Conservation (phyloP, 305 asterid species). For the Solanum aculeatissimum region DNA sequence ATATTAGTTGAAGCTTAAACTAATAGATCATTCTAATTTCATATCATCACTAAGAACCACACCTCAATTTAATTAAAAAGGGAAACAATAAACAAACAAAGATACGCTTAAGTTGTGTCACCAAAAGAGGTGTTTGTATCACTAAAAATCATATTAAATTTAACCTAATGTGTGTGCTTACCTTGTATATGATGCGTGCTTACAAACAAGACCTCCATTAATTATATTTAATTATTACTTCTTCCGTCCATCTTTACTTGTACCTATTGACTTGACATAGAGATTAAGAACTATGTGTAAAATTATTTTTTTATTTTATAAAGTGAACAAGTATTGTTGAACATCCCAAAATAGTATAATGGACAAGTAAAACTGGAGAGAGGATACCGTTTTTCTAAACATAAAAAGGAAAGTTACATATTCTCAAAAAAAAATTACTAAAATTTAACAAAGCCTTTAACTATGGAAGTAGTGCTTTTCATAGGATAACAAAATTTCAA, state of each 20-base stretch:
- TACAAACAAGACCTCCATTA: background rate
- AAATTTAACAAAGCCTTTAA: background rate
- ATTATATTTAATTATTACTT: background rate
- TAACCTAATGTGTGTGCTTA: background rate
- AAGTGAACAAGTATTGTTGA: too few relatives aligned
- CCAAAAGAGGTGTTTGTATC: background rate
- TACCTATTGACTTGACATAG: too few relatives aligned
- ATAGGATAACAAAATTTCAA: slow-evolving; percentile 1
- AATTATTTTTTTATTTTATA: too few relatives aligned
- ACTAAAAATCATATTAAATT: background rate
- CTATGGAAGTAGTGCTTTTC: slow-evolving; percentile 1
- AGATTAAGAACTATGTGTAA: too few relatives aligned
- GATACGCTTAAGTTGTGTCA: background rate
- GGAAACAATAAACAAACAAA: background rate
- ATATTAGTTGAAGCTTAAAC: background rate
- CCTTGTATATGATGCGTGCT: slow-evolving; percentile 1
- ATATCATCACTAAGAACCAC: background rate
- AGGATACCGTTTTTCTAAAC: background rate
- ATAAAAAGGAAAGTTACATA: background rate
- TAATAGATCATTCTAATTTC: background rate
- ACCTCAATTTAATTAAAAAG: background rate
- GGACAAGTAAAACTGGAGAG: too few relatives aligned
- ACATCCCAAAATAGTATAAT: too few relatives aligned
- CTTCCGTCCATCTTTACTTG: too few relatives aligned
- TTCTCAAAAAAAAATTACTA: background rate